These are phyloP conservation scores for Cydonia oblonga DNA, from an alignment of 331 rosid species.

Conservation along the genomic window DNA sequence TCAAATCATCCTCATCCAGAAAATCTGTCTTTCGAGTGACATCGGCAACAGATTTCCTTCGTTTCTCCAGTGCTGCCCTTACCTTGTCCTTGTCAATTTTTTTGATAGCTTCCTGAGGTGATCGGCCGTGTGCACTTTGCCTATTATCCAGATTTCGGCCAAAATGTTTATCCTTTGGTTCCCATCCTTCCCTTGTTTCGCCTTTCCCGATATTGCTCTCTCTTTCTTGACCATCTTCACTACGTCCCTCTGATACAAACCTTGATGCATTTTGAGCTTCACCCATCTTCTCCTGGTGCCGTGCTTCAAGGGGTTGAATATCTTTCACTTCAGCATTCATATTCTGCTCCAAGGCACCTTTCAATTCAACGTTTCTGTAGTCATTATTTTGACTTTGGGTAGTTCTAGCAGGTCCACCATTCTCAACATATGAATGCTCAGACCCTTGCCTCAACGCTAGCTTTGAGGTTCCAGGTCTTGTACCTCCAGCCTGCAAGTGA, in stretches of 20 bases:
- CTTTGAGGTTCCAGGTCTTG: conserved; percentile 46
- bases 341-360: conserved; percentile 31
- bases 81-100: conserved; percentile 79
- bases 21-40: conserved; percentile 54
- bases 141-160: conserved; percentile 42
- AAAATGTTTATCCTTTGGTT: conserved; percentile 43
- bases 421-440: conserved; percentile 39
- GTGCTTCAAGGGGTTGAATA: conserved; percentile 22
- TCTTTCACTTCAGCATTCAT: conserved; percentile 41
- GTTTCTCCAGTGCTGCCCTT: conserved; percentile 85
- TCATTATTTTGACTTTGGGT: conserved; percentile 49
- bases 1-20: conserved; percentile 92
- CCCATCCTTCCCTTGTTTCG: conserved; percentile 46
- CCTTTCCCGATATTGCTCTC: conserved; percentile 37
- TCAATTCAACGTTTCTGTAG: conserved; percentile 46
- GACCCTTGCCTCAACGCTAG: conserved; percentile 35
- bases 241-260: conserved; percentile 33
- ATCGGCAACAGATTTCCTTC: conserved; percentile 64
- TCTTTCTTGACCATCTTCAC: conserved; percentile 45
- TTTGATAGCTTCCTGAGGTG: conserved; percentile 75
- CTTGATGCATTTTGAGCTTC: conserved; percentile 39
- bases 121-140: conserved; percentile 37
- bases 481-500: conserved; percentile 49
- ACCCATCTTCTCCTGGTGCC: conserved; percentile 29
- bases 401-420: conserved; percentile 30